Percentiles rank a stretch among this genome's conserved stretches.
phyloP scores from a whole-genome alignment of 768 basidiomycete genomes.

The Amanita fuliginea region DNA sequence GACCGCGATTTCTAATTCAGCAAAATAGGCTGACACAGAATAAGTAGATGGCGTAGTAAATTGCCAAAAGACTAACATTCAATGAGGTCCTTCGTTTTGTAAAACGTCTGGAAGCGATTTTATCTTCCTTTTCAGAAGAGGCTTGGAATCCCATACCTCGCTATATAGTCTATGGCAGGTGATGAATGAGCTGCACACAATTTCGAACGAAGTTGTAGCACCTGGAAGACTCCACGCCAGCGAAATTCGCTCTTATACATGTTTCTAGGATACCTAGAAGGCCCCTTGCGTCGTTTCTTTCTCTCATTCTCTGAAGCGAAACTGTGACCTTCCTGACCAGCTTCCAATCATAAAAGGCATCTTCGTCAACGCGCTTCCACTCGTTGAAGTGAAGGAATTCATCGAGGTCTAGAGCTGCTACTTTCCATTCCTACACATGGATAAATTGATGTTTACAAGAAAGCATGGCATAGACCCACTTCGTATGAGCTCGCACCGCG shows the following conservation, averaged over 20 bases:
- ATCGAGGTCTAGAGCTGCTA: conserved; percentile 68
- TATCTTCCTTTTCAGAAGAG: conserved; percentile 4
- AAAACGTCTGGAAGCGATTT: conserved; percentile 54
- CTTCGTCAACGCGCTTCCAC: conserved; percentile 87
- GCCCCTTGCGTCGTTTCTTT: conserved; percentile 73
- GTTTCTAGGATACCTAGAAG: conserved; percentile 86
- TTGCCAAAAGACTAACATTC: conserved; percentile 44
- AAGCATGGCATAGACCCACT: conserved; percentile 21
- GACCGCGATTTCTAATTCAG: conserved; percentile 68
- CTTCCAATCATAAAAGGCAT: conserved; percentile 86
- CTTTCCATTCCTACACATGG: conserved; percentile 69
- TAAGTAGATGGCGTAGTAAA: conserved; percentile 5
- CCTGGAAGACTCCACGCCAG: conserved; percentile 81
- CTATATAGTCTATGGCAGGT: conserved; percentile 62
- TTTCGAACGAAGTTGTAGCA: conserved; percentile 13
- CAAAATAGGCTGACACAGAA: conserved; percentile 53
- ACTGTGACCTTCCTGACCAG: conserved; percentile 59
- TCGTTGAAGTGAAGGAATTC: conserved; percentile 73
- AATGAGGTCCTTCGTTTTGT: conserved; percentile 83
- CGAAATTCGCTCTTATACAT: conserved; percentile 87
- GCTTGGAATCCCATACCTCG: conserved; percentile 57
- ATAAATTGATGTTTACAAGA: background rate
- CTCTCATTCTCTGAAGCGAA: conserved; percentile 61
- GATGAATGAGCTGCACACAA: background rate
- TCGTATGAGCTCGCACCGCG: conserved; percentile 68